These are phyloP conservation scores for Syzygium grande DNA, from an alignment of 345 rosid species.

Conservation along the genomic window DNA sequence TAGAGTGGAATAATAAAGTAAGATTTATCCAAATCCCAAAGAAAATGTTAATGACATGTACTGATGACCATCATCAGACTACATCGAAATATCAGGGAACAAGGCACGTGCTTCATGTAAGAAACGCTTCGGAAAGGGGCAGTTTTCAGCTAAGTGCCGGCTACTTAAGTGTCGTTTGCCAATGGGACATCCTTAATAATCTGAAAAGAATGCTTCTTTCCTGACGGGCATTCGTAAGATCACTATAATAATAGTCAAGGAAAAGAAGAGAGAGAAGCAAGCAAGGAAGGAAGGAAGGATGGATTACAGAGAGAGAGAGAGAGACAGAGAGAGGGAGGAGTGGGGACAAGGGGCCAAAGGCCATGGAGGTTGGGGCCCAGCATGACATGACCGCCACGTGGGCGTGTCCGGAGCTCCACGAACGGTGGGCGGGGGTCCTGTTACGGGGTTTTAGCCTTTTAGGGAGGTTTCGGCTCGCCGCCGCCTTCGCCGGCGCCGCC, in stretches of 20 bases:
- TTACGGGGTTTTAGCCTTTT: background rate
- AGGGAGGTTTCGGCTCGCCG: background rate
- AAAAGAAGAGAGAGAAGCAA: background rate
- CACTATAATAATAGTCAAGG: background rate
- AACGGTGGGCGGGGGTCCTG: background rate
- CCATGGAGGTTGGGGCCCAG: constrained; percentile 27
- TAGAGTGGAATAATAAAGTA: background rate
- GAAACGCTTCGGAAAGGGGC: too few species aligned
- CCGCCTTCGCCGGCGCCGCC: background rate
- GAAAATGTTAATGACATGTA: too few species aligned
- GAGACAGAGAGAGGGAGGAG: background rate
- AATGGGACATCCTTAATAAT: too few species aligned
- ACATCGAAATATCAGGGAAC: too few species aligned
- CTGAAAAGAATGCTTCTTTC: background rate
- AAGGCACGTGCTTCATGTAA: too few species aligned
- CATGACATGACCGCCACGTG: constrained; percentile 60
- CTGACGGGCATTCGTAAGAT: background rate
- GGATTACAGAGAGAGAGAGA: background rate
- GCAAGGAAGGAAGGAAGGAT: background rate
- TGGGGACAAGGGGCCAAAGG: background rate
- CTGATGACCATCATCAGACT: too few species aligned
- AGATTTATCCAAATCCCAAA: background rate
- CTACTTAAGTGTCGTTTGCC: background rate
- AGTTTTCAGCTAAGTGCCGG: too few species aligned
- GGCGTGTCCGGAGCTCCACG: constrained; percentile 18